phyloP scores from a whole-genome alignment of 352 stramenopile genomes.

The Phytophthora megakarya region DNA sequence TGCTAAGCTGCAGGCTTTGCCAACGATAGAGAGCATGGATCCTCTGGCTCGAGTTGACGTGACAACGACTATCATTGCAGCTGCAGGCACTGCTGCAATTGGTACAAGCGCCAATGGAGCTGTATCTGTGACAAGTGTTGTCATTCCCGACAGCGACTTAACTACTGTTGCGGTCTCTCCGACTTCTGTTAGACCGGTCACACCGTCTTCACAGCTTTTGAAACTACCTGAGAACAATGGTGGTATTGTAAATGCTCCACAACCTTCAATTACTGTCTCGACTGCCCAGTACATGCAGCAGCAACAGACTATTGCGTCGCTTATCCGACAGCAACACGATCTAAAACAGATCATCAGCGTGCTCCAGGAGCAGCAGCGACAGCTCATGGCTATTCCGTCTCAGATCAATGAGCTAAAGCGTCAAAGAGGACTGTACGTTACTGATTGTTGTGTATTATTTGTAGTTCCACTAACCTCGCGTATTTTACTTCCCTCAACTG shows the following conservation, averaged over 20 bases:
- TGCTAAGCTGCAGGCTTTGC: constrained; percentile 13
- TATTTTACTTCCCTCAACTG: constrained; percentile 11
- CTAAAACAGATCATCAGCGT: constrained; percentile 83
- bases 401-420: constrained; percentile 71
- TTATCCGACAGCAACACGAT: constrained; percentile 83
- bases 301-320: constrained; percentile 79
- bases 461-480: too few species aligned
- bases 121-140: constrained; percentile 9
- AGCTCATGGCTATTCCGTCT: constrained; percentile 71
- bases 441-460: too few species aligned
- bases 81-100: constrained; percentile 1
- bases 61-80: not conserved
- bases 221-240: constrained; percentile 19
- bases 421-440: constrained; percentile 59
- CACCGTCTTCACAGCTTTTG: constrained; percentile 22
- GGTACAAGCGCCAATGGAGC: not conserved
- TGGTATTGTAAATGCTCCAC: constrained; percentile 29
- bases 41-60: constrained; percentile 5
- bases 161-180: constrained; percentile 5
- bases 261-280: constrained; percentile 72
- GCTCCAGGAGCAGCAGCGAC: constrained; percentile 79
- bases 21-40: constrained; percentile 21
- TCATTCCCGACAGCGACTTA: constrained; percentile 16
- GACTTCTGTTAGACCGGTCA: constrained; percentile 11
- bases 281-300: constrained; percentile 77